Base-by-base conservation (phyloP, 176 grass and related monocot species). In the Canna indica region DNA sequence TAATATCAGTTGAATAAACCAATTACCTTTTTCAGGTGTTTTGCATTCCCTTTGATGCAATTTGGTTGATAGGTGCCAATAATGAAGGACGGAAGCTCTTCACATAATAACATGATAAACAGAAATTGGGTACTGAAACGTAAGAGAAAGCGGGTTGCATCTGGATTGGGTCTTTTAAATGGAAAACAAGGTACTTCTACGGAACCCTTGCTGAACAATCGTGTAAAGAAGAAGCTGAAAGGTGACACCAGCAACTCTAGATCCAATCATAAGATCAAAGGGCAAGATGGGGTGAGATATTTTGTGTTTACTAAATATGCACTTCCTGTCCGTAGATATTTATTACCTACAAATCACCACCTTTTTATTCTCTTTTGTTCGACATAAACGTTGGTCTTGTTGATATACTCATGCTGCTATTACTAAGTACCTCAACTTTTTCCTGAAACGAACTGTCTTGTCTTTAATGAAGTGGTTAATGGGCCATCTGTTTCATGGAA, bases 41-140 rank as follows among this genome's bases (percentile, higher is more conserved):
- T 60, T 60, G 2, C 24, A 30, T 60, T 13, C 0, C 7, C 26
- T 28, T 60, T 60, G 58, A 60, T 60, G 58, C 58, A 60, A n/a
- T 31, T 22, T n/a, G 25, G 25, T 9, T 38, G 36, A 67, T 39
- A 75, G 69, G 69, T 36, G 67, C 53, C 25, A 47, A 91, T 42
- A n/a, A 96, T 96, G 88, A 96, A 83, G 75, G 83, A 90, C 80
- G 79, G 81, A 53, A 90, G 71, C 36, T 91, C 88, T 77, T 85
- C 84, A 70, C 76, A 79, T 50, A 86, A 91, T 69, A 87, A 79
- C 63, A 73, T 85, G 31, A 79, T 78, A 44, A 85, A 82, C 76
- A 79, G 80, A 71, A 87, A 83, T 78, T 90, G 83, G 88, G 73
- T 84, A 68, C 75, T 82, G 52, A 96, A 91, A 81, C 83, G 85